phyloP scores from a whole-genome alignment of 192 early-diverging fungal genomes.

The Linnemannia hyalina region DNA sequence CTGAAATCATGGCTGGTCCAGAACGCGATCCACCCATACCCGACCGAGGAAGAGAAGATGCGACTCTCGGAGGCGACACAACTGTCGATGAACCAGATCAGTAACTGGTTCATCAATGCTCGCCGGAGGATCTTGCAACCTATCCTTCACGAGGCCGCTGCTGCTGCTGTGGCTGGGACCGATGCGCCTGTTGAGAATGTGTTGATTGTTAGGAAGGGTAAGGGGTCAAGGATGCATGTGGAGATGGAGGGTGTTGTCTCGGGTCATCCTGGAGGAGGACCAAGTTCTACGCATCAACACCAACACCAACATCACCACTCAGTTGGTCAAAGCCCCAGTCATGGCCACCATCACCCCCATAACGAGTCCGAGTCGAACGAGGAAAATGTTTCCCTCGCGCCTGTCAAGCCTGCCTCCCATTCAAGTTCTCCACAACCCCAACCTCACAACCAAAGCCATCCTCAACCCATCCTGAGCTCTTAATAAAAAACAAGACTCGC shows the following conservation, averaged over 20 bases:
- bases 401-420: background rate
- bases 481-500: background rate
- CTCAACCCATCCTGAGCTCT: background rate
- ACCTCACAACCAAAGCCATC: background rate
- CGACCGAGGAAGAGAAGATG: conserved; percentile 74
- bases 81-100: conserved; percentile 76
- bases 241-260: conserved; percentile 41
- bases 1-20: conserved; percentile 72
- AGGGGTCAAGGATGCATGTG: conserved; percentile 57
- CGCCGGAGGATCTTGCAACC: conserved; percentile 62
- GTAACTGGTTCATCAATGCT: conserved; percentile 86
- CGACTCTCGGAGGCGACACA: conserved; percentile 64
- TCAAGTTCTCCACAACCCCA: background rate
- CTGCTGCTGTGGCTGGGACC: conserved; percentile 42
- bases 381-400: conserved; percentile 1
- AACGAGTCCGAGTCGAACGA: background rate
- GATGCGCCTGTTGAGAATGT: conserved; percentile 52
- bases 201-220: conserved; percentile 53
- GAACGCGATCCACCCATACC: conserved; percentile 75
- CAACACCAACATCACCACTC: background rate
- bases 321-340: background rate
- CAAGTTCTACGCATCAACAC: background rate
- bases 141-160: conserved; percentile 44
- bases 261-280: background rate
- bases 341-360: background rate